A percentile compares a stretch with the other conserved stretches of the same genome.
phyloP scores from a whole-genome alignment of 345 rosid species.

The Lumnitzera littorea region DNA sequence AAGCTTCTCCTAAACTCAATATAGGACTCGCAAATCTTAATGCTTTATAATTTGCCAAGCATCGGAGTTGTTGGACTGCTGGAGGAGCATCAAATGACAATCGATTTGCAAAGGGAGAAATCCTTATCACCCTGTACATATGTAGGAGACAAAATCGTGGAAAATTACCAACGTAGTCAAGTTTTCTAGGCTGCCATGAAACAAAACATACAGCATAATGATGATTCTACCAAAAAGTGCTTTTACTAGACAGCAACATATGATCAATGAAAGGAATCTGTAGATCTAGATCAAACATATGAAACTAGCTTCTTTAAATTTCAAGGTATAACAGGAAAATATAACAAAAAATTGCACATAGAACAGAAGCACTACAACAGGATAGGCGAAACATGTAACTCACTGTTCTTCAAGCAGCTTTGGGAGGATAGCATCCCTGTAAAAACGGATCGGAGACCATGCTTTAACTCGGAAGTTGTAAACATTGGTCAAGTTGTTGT shows the following conservation, averaged over 20 bases:
- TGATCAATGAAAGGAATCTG: too few relatives aligned
- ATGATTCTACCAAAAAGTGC: too few relatives aligned
- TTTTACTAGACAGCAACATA: too few relatives aligned
- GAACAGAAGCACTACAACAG: not conserved
- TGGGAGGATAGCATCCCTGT: slow-evolving; percentile 79
- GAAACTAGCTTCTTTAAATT: too few relatives aligned
- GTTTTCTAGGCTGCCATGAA: too few relatives aligned
- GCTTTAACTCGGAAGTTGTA: slow-evolving; percentile 98
- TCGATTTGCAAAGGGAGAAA: slow-evolving; percentile 98
- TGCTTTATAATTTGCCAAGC: slow-evolving; percentile 92
- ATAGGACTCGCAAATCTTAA: slow-evolving; percentile 70
- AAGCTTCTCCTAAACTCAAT: slow-evolving; percentile 61
- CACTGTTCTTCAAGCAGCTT: slow-evolving; percentile 92
- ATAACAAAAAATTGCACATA: not conserved
- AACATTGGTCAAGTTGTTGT: slow-evolving; percentile 76
- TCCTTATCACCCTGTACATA: slow-evolving; percentile 76
- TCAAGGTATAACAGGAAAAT: too few relatives aligned
- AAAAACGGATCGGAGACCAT: slow-evolving; percentile 85
- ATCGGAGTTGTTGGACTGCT: slow-evolving; percentile 83
- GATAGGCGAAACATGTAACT: slow-evolving; percentile 26
- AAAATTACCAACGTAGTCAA: too few relatives aligned
- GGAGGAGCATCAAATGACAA: slow-evolving; percentile 95
- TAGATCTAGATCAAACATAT: too few relatives aligned
- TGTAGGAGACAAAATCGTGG: not conserved
- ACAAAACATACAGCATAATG: too few relatives aligned